Evolutionary conservation across 306 rosid genomes (phyloP).

Genomic region (Sindora glabra): DNA sequence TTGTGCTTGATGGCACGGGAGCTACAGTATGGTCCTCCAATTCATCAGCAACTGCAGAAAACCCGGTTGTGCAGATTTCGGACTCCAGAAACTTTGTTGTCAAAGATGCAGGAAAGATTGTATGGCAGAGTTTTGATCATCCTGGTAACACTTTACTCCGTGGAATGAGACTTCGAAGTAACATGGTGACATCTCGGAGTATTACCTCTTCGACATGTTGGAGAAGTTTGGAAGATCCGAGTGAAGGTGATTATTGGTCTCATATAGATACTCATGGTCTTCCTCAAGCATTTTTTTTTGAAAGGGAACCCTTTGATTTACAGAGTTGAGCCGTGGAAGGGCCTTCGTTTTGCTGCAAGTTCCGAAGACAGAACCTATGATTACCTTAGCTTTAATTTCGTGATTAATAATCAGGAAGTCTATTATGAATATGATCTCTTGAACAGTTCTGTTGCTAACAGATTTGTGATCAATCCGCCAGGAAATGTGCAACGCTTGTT

Average conservation of each 20-base stretch:
- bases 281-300: too few relatives aligned
- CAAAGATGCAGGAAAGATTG: neutral
- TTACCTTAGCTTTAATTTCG: too few relatives aligned
- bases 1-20: neutral
- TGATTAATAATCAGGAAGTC: too few relatives aligned
- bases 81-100: neutral
- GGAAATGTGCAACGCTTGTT: neutral
- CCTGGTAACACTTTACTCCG: neutral
- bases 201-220: too few relatives aligned
- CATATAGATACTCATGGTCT: too few relatives aligned
- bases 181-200: too few relatives aligned
- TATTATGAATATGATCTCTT: too few relatives aligned
- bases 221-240: too few relatives aligned
- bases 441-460: too few relatives aligned
- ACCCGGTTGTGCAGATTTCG: neutral
- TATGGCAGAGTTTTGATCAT: conserved; percentile 14
- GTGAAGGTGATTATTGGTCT: too few relatives aligned
- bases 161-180: too few relatives aligned
- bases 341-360: neutral
- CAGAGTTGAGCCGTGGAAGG: neutral
- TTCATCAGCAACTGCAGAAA: neutral
- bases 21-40: neutral
- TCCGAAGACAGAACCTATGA: neutral
- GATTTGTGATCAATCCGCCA: neutral
- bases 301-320: neutral